phyloP scores from a whole-genome alignment of 2,329 filamentous ascomycete species.

The Apiospora rasikravindrae region DNA sequence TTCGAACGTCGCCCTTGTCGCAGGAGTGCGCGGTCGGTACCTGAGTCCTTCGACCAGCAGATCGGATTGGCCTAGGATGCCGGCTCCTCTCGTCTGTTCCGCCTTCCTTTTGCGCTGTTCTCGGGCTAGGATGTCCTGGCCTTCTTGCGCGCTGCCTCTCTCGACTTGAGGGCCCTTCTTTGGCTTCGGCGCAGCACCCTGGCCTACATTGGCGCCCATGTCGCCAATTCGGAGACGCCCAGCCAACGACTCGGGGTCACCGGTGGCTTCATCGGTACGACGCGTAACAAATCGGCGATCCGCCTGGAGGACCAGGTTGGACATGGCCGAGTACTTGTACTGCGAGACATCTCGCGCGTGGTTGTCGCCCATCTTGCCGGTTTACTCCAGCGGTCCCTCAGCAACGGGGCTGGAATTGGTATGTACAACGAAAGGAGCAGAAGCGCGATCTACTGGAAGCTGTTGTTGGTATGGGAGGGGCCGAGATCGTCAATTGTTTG shows the following conservation, averaged over 20 bases:
- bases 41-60: slow-evolving; percentile 87
- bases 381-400: background rate
- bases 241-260: slow-evolving; percentile 95
- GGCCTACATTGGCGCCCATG: slow-evolving; percentile 86
- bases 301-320: slow-evolving; percentile 99
- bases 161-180: slow-evolving; percentile 80
- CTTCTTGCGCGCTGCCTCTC: slow-evolving; percentile 77
- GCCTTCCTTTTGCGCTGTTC: slow-evolving; percentile 88
- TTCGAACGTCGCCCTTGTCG: slow-evolving; percentile 92
- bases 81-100: slow-evolving; percentile 75
- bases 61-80: slow-evolving; percentile 83
- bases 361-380: slow-evolving; percentile 67
- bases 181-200: slow-evolving; percentile 79
- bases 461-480: background rate
- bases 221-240: slow-evolving; percentile 91
- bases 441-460: background rate
- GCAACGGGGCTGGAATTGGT: slow-evolving; percentile 23
- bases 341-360: slow-evolving; percentile 85
- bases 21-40: slow-evolving; percentile 89
- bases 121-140: slow-evolving; percentile 80
- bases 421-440: slow-evolving; percentile 23
- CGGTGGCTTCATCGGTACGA: slow-evolving; percentile 91
- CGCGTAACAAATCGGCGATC: slow-evolving; percentile 94
- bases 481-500: background rate
- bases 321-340: slow-evolving; percentile 99